These are phyloP conservation scores for Arthrobotrys musiformis DNA, from an alignment of 2,329 filamentous ascomycete genomes.

Conservation along the genomic window DNA sequence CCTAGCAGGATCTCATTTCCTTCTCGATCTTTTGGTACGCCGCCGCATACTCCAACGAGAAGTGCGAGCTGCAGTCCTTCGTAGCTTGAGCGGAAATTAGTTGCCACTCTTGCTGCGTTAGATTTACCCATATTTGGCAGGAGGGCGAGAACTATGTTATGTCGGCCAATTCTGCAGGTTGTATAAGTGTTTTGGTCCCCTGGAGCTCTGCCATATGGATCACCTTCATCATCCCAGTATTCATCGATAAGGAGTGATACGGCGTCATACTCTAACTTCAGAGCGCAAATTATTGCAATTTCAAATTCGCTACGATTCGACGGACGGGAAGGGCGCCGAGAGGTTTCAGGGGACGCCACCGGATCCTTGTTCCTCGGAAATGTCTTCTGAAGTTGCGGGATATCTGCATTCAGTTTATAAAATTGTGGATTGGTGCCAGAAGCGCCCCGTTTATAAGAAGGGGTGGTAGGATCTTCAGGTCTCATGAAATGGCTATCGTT, in stretches of 20 bases:
- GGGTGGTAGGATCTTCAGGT: too few species aligned
- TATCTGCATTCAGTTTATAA: too few species aligned
- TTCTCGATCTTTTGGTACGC: constrained; percentile 5
- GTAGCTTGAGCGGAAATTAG: constrained; percentile 55
- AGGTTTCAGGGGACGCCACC: too few species aligned
- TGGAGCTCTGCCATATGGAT: constrained; percentile 35
- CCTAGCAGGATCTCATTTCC: constrained; percentile 60
- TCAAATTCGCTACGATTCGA: background rate
- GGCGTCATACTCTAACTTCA: constrained; percentile 61
- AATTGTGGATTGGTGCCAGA: too few species aligned
- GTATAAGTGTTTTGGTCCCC: constrained; percentile 58
- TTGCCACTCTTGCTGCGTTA: constrained; percentile 44
- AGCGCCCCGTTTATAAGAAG: too few species aligned
- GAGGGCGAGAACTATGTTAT: constrained; percentile 56
- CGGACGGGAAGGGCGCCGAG: background rate
- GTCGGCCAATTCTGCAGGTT: constrained; percentile 51
- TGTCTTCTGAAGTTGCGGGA: too few species aligned
- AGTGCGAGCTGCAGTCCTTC: constrained; percentile 53
- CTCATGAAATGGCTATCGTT: too few species aligned
- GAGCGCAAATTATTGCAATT: constrained; percentile 60
- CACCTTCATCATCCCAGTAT: constrained; percentile 54
- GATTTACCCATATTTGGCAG: constrained; percentile 51
- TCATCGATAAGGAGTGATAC: constrained; percentile 59
- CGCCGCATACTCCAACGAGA: constrained; percentile 58
- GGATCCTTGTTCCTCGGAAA: too few species aligned